Conservation (phyloP, 768 basidiomycete species). For the Termitomyces sp. region DNA sequence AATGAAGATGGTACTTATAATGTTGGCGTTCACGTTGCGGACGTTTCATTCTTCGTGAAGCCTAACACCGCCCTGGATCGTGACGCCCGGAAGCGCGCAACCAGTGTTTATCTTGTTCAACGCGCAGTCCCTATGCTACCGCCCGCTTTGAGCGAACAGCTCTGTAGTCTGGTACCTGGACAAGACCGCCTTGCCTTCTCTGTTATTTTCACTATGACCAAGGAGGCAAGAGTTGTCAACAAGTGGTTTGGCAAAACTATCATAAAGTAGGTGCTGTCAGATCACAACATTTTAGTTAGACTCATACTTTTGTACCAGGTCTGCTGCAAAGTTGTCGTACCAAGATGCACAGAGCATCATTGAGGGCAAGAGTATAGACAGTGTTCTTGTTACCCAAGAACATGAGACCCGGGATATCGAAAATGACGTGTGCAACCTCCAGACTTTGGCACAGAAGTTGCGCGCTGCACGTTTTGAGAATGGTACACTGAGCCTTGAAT, state of each 20-base stretch:
- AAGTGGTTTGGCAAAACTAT: slow-evolving; percentile 95
- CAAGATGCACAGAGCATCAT: slow-evolving; percentile 77
- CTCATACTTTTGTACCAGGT: slow-evolving; percentile 41
- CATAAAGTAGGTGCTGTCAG: slow-evolving; percentile 58
- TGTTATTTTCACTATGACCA: slow-evolving; percentile 78
- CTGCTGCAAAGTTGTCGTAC: slow-evolving; percentile 84
- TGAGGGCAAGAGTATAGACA: slow-evolving; percentile 60
- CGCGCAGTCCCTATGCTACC: slow-evolving; percentile 97
- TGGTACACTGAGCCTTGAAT: slow-evolving; percentile 73
- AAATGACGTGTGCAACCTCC: slow-evolving; percentile 69
- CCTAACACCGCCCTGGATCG: slow-evolving; percentile 97
- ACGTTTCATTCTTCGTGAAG: slow-evolving; percentile 94
- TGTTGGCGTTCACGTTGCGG: slow-evolving; percentile 93
- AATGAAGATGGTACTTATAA: slow-evolving; percentile 94
- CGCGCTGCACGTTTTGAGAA: slow-evolving; percentile 70
- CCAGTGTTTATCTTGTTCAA: slow-evolving; percentile 95
- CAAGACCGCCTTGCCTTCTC: slow-evolving; percentile 92
- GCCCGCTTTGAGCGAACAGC: slow-evolving; percentile 85
- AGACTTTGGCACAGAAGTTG: slow-evolving; percentile 69
- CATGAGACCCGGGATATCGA: slow-evolving; percentile 61
- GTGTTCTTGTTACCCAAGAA: slow-evolving; percentile 49
- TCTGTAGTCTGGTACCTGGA: slow-evolving; percentile 88
- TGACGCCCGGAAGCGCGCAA: slow-evolving; percentile 95
- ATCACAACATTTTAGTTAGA: neutral
- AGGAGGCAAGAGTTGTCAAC: slow-evolving; percentile 76